phyloP scores from a whole-genome alignment of 768 basidiomycete genomes.

The Kwoniella dendrophila region DNA sequence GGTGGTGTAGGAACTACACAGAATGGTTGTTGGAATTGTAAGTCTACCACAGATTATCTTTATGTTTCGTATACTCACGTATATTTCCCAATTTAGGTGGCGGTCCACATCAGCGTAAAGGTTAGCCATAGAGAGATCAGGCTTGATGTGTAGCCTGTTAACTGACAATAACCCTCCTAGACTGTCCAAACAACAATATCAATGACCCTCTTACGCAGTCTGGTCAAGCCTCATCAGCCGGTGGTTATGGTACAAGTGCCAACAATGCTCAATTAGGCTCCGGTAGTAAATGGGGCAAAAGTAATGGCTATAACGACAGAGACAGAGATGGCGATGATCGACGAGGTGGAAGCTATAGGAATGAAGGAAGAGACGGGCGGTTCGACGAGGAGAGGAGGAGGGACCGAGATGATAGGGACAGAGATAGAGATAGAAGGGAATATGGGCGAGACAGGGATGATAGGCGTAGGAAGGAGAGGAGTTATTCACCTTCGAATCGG shows the following conservation, averaged over 20 bases:
- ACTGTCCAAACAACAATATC: conserved; percentile 52
- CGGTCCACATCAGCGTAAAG: conserved; percentile 89
- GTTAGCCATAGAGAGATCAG: conserved; percentile 56
- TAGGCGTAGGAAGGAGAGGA: conserved; percentile 2
- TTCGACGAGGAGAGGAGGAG: neutral
- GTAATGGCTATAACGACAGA: conserved; percentile 11
- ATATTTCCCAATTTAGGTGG: conserved; percentile 58
- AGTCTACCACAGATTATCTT: conserved; percentile 5
- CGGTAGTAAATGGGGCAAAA: conserved; percentile 21
- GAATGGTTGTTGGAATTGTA: conserved; percentile 81
- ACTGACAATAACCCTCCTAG: too few relatives aligned
- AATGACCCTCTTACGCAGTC: conserved; percentile 26
- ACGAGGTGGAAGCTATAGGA: neutral
- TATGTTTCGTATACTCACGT: neutral
- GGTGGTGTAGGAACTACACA: conserved; percentile 38
- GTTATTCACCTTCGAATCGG: conserved; percentile 1
- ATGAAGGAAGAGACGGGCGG: neutral
- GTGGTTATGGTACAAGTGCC: conserved; percentile 30
- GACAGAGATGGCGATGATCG: conserved; percentile 17
- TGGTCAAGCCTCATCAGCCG: neutral
- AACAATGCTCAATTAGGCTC: conserved; percentile 33
- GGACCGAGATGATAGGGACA: conserved; percentile 10
- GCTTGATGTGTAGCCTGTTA: neutral
- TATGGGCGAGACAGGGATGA: neutral
- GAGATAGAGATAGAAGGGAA: conserved; percentile 5